phyloP scores from a whole-genome alignment of 768 basidiomycete species.

The Calocybe cyanea region DNA sequence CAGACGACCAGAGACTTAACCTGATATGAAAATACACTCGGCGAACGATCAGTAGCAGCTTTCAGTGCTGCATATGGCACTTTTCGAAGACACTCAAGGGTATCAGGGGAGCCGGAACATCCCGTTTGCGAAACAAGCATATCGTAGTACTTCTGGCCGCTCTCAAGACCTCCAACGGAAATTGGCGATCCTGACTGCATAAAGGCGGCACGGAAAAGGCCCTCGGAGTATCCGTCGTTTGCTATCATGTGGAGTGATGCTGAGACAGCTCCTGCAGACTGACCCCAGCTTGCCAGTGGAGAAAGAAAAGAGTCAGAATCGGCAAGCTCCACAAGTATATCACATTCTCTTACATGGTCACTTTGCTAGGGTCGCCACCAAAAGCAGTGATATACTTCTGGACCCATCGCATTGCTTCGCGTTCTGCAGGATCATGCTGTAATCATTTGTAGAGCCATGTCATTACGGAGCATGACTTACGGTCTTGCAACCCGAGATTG shows the following conservation, averaged over 20 bases:
- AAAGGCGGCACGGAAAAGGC: conserved; percentile 45
- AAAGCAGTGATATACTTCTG: conserved; percentile 61
- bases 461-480: conserved; percentile 28
- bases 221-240: conserved; percentile 39
- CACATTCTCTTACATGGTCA: conserved; percentile 41
- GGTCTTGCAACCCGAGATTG: conserved; percentile 68
- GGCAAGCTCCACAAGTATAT: conserved; percentile 31
- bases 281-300: conserved; percentile 39
- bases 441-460: background rate
- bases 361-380: conserved; percentile 61
- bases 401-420: conserved; percentile 59
- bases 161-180: conserved; percentile 38
- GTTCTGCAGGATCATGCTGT: conserved; percentile 45
- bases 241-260: conserved; percentile 46
- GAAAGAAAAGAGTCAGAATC: background rate
- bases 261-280: conserved; percentile 54
- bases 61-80: conserved; percentile 35
- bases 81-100: conserved; percentile 38
- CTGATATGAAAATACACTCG: conserved; percentile 30
- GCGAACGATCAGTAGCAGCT: conserved; percentile 37
- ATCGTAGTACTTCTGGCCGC: conserved; percentile 44
- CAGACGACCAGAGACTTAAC: background rate
- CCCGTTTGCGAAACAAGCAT: conserved; percentile 35
- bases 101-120: conserved; percentile 35
- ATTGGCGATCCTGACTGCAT: conserved; percentile 48